Percentiles rank a stretch among this genome's conserved stretches.
phyloP scores from a whole-genome alignment of 2,329 filamentous ascomycete genomes.

The Xylariales sp. region DNA sequence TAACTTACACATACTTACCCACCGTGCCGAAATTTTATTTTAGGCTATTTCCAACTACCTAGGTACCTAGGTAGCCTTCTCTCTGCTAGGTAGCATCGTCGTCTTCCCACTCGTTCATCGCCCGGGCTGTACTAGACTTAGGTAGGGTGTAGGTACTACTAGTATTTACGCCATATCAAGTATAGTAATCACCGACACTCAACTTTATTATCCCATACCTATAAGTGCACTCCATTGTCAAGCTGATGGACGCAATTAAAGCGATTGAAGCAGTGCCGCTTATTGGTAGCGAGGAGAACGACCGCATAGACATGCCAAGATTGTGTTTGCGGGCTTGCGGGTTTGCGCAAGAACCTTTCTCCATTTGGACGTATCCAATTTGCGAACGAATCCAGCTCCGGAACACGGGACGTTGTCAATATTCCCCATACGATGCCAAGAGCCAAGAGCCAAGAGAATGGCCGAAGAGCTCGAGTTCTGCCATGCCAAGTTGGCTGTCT shows the following conservation, averaged over 20 bases:
- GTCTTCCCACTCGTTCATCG: too few relatives aligned
- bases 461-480: constrained; percentile 3
- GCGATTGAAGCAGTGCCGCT: neutral
- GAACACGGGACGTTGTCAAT: constrained; percentile 13
- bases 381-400: constrained; percentile 18
- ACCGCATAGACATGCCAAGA: constrained; percentile 20
- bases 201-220: too few relatives aligned
- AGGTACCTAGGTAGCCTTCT: too few relatives aligned
- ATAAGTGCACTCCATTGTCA: too few relatives aligned
- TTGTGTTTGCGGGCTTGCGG: constrained; percentile 4
- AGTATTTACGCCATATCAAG: too few relatives aligned
- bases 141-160: too few relatives aligned
- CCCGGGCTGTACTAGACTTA: too few relatives aligned
- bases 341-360: constrained; percentile 14
- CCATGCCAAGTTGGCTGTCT: neutral
- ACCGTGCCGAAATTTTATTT: too few relatives aligned
- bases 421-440: constrained; percentile 35
- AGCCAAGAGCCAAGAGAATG: constrained; percentile 22
- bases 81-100: too few relatives aligned
- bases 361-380: constrained; percentile 27
- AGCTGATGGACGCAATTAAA: neutral
- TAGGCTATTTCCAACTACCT: too few relatives aligned
- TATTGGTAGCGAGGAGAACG: neutral
- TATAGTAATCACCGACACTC: too few relatives aligned
- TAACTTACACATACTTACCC: too few relatives aligned